These are phyloP conservation scores for Rhizoclosmatium globosum DNA, from an alignment of 192 early-diverging fungal species.

Conservation along the genomic window DNA sequence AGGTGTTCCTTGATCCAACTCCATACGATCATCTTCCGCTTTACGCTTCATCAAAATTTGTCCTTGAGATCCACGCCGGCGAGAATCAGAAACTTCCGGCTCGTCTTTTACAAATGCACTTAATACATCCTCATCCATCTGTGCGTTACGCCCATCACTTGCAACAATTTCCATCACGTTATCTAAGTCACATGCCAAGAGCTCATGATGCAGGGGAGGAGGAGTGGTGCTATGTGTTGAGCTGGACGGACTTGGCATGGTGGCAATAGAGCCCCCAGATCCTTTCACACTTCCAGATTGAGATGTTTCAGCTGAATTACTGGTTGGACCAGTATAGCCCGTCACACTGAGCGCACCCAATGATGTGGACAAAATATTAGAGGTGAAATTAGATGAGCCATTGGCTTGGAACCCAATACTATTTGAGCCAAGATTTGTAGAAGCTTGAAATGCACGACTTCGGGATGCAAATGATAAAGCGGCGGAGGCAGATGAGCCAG, in stretches of 20 bases:
- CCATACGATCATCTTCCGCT: conserved; percentile 23
- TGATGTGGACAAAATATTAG: conserved; percentile 26
- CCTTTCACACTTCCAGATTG: background rate
- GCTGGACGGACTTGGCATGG: conserved; percentile 25
- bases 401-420: background rate
- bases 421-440: background rate
- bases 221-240: conserved; percentile 17
- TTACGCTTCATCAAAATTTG: conserved; percentile 9
- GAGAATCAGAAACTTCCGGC: background rate
- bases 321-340: background rate
- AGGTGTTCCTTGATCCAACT: conserved; percentile 1
- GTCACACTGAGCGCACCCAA: conserved; percentile 26
- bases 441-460: conserved; percentile 8
- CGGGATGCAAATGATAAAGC: conserved; percentile 20
- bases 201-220: conserved; percentile 30
- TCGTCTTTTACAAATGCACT: background rate
- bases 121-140: background rate
- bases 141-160: background rate
- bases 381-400: background rate
- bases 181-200: background rate
- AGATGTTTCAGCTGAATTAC: background rate
- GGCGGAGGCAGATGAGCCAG: background rate
- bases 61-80: conserved; percentile 1
- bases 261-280: background rate
- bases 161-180: background rate